Conservation (phyloP, 2,329 filamentous ascomycete genomes). For the Scedosporium minutisporum region DNA sequence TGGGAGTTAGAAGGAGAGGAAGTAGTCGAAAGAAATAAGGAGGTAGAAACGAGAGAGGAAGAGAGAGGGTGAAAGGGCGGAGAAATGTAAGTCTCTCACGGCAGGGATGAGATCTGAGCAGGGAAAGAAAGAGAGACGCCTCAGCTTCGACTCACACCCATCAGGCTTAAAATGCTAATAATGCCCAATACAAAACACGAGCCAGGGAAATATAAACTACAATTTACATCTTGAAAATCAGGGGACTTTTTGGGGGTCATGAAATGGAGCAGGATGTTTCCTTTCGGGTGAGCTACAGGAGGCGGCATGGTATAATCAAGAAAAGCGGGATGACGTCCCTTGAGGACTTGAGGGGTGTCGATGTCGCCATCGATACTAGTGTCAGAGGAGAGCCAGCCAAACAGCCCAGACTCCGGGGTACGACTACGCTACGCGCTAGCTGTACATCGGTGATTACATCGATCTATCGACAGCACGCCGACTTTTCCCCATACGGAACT, state of each 20-base stretch:
- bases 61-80: background rate
- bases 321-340: constrained; percentile 5
- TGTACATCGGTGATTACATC: no score
- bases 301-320: no score
- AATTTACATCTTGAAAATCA: background rate
- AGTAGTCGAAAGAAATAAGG: background rate
- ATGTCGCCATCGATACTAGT: constrained; percentile 18
- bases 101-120: background rate
- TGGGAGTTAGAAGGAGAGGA: no score
- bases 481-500: background rate
- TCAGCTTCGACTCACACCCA: background rate
- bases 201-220: background rate
- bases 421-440: no score
- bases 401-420: no score
- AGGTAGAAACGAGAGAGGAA: background rate
- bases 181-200: background rate
- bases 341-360: constrained; percentile 12
- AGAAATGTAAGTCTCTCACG: background rate
- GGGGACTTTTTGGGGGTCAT: background rate
- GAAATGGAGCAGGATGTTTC: background rate
- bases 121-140: background rate
- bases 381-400: background rate
- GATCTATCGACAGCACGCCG: no score
- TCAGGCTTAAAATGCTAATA: background rate
- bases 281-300: background rate